Conservation (phyloP, 2,329 filamentous ascomycete genomes). For the Chaetothyriales sp. region DNA sequence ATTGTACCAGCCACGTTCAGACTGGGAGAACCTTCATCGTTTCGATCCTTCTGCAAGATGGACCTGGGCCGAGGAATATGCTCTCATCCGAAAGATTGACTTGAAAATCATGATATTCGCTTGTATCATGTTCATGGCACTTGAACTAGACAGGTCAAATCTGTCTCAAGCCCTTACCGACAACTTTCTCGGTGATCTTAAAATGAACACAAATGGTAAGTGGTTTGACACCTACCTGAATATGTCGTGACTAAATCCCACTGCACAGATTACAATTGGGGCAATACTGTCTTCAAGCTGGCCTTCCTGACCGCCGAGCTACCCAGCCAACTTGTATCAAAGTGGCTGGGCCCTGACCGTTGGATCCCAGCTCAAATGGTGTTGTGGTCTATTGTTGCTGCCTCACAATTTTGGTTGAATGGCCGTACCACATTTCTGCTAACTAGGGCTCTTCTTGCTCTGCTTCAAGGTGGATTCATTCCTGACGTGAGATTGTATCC, state of each 20-base stretch:
- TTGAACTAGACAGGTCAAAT: conserved; percentile 51
- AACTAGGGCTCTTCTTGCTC: conserved; percentile 33
- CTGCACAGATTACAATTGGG: conserved; percentile 33
- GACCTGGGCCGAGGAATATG: conserved; percentile 18
- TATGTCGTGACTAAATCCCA: conserved; percentile 10
- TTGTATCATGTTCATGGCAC: conserved; percentile 44
- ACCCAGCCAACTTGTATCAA: conserved; percentile 43
- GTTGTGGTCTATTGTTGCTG: conserved; percentile 40
- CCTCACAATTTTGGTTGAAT: conserved; percentile 35
- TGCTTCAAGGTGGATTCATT: conserved; percentile 38
- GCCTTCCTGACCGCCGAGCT: conserved; percentile 41
- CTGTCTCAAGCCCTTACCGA: conserved; percentile 46
- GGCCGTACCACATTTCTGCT: conserved; percentile 30
- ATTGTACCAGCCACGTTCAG: conserved; percentile 19
- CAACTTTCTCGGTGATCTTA: conserved; percentile 38
- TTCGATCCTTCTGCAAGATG: conserved; percentile 22
- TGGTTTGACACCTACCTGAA: background rate
- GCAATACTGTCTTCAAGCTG: conserved; percentile 40
- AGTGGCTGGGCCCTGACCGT: conserved; percentile 43
- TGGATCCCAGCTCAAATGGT: conserved; percentile 47
- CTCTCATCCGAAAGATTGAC: conserved; percentile 16
- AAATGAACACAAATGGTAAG: conserved; percentile 33
- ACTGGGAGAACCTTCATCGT: conserved; percentile 26
- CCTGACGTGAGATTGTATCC: conserved; percentile 10
- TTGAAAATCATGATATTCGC: conserved; percentile 19